phyloP scores from a whole-genome alignment of 768 basidiomycete genomes.

The Leccinum disarticulatum region DNA sequence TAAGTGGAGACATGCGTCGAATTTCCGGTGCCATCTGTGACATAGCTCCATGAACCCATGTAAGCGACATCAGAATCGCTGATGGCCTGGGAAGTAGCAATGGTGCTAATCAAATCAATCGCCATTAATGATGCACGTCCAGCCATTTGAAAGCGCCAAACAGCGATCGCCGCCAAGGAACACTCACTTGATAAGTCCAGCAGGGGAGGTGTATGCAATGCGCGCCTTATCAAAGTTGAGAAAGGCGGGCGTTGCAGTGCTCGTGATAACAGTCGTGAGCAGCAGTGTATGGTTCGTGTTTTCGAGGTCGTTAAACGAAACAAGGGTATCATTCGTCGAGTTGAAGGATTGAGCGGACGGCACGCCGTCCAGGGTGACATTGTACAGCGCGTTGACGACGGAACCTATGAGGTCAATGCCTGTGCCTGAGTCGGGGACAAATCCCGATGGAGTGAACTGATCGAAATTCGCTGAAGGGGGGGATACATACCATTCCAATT shows the following conservation, averaged over 20 bases:
- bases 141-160: not conserved
- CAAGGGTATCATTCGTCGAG: slow-evolving; percentile 43
- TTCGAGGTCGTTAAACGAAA: slow-evolving; percentile 45
- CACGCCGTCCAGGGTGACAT: slow-evolving; percentile 52
- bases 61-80: slow-evolving; percentile 50
- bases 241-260: slow-evolving; percentile 35
- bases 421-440: slow-evolving; percentile 46
- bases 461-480: not conserved
- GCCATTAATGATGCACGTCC: slow-evolving; percentile 19
- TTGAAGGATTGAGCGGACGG: slow-evolving; percentile 27
- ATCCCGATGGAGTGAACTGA: slow-evolving; percentile 4
- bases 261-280: slow-evolving; percentile 47
- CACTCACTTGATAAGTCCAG: slow-evolving; percentile 36
- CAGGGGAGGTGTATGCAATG: slow-evolving; percentile 41
- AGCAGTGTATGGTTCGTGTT: slow-evolving; percentile 54
- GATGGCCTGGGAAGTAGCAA: slow-evolving; percentile 37
- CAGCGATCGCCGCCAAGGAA: slow-evolving; percentile 8
- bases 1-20: slow-evolving; percentile 35
- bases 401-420: slow-evolving; percentile 62
- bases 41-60: slow-evolving; percentile 54
- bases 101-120: slow-evolving; percentile 33
- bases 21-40: slow-evolving; percentile 31
- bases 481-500: slow-evolving; percentile 57
- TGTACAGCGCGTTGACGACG: slow-evolving; percentile 43
- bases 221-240: slow-evolving; percentile 60